Base-by-base conservation (phyloP, 1,284 basidiomycete genomes). In the Cryptococcus wingfieldii region DNA sequence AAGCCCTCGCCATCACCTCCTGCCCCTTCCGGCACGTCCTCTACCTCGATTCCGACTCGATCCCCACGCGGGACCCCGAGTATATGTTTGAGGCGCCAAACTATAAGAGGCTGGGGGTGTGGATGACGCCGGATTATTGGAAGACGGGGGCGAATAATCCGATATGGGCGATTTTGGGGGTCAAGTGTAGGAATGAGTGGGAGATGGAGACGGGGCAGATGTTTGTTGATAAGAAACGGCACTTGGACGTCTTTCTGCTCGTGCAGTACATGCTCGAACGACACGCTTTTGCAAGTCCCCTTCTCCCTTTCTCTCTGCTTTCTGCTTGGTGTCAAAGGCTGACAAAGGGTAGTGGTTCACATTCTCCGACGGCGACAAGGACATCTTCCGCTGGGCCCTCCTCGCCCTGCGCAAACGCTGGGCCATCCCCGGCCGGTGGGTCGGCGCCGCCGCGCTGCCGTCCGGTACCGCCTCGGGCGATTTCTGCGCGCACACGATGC, bases 181-280 rank as follows among this genome's bases (percentile, higher is more conserved):
- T 79, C 3, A 77, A 79, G 53, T 81, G 80, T 62, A 65, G 80
- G 16, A 77, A 80, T 61, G 80, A 81, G 58, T 81, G 77, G 77
- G 79, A 80, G 56, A 72, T 74, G 65, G 79, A 80, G 59, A 75
- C 78, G 2, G 79, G 80, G 0, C 79, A 80, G 59, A 76, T 81
- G 59, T 68, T 80, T 44, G 67, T 81, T 50, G 78, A 79, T 63
- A 81, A 81, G 59, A 61, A 68, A 41, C 56, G 64, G 23, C 80
- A 81, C 57, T 65, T 80, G 28, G 80, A 81, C 56, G 75, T 74
- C 2, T 70, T 80, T 38, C 58, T 78, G 6, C 68, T 81, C 19
- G 60, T 67, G 38, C 63, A 77, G 52, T 74, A 75, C 57, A 80
- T 80, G 79, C 71, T 81, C 31, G 67, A 75, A 42, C 65, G 74